Evolutionary conservation across 371 early-diverging fungal genomes (phyloP), one percentile per base, ranked within the genome.

Genomic region (Mucor velutinosus): DNA sequence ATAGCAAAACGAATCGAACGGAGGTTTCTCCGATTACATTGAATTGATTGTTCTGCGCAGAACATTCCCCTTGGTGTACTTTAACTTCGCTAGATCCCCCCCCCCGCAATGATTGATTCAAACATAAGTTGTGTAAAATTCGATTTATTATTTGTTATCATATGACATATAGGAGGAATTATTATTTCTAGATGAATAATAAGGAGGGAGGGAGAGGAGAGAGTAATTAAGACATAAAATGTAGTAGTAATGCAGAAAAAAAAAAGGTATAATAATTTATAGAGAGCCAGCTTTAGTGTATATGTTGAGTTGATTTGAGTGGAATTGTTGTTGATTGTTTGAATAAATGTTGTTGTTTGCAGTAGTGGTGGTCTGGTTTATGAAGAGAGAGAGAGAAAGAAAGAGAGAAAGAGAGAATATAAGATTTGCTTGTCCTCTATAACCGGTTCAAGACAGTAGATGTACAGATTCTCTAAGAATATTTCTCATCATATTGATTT

Each of bases 401-500:
- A 21, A 35, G 25, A 43, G 60, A 15, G 23, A 30, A 10, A 49
- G 32, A 23, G 51, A 56, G 39, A 56, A 21, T 43, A 19, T 19
- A 21, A 43, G 35, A 39, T 43, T 7, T 43, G 32, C 25, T 60
- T 64, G 49, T 45, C 67, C 72, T 71, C 67, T 71, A 71, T 71
- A 71, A 53, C 60, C 67, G 64, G 64, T 53, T 17, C 45, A 23
- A 59, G 33, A 45, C 51, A 51, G 23, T 23, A 51, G 23, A 51
- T 51, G 23, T 51, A 51, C 51, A 51, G 7, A 51, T 51, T 25
- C 25, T 23, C 51, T 51, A 8, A 12, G 37, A 62, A 23, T 29
- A 45, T 7, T 21, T 53, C 51, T 57, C 19, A 17, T 32, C 32
- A 21, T 8, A 14, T 60, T 25, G n/a, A 30, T 47, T 75, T 70